These are phyloP conservation scores for Cyberlindnera xylosilytica DNA, from an alignment of 805 yeast species.

Conservation along the genomic window DNA sequence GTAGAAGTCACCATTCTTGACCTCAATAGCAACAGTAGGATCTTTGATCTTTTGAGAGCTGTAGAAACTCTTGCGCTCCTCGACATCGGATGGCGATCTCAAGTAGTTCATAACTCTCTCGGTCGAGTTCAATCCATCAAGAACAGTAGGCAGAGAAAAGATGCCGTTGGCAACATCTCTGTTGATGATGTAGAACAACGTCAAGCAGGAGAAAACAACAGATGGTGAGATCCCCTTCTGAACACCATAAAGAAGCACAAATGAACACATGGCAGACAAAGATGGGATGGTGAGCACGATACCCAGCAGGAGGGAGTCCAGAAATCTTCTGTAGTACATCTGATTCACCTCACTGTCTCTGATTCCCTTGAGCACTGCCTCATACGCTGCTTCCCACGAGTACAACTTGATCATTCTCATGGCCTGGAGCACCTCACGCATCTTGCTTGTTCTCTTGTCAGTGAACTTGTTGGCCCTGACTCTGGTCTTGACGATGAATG, in stretches of 20 bases:
- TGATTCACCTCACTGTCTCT: conserved; percentile 56
- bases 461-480: conserved; percentile 49
- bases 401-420: conserved; percentile 72
- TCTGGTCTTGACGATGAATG: conserved; percentile 35
- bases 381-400: conserved; percentile 83
- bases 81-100: neutral
- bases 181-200: conserved; percentile 56
- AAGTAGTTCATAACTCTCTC: neutral
- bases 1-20: conserved; percentile 51
- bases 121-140: conserved; percentile 46
- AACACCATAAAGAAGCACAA: conserved; percentile 46
- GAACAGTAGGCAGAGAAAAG: conserved; percentile 55
- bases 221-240: conserved; percentile 63
- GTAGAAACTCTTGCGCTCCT: neutral
- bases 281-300: conserved; percentile 52
- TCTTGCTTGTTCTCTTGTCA: conserved; percentile 55
- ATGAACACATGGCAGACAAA: conserved; percentile 34
- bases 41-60: too few relatives aligned
- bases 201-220: conserved; percentile 57
- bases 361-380: conserved; percentile 43
- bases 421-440: conserved; percentile 56
- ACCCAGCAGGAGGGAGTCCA: conserved; percentile 51
- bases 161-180: conserved; percentile 38
- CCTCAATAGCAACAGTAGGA: conserved; percentile 38
- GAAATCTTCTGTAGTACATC: conserved; percentile 52